phyloP scores from a whole-genome alignment of 176 grass and related monocot genomes.

The Tillandsia fasciculata region DNA sequence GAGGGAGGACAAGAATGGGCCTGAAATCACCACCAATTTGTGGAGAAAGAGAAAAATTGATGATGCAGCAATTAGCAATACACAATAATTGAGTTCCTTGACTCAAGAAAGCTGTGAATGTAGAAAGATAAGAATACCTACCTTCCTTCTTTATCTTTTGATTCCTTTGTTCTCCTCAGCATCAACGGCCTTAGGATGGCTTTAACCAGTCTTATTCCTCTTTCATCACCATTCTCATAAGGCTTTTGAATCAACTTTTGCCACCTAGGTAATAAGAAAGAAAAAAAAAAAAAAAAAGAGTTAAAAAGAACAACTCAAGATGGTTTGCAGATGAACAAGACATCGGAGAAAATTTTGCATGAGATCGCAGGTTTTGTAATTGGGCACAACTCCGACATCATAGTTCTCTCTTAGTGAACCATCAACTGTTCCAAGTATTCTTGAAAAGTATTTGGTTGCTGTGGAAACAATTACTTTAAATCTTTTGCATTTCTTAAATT shows the following conservation, averaged over 20 bases:
- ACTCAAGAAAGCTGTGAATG: background rate
- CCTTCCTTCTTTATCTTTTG: conserved; percentile 86
- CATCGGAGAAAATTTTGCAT: background rate
- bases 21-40: conserved; percentile 35
- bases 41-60: background rate
- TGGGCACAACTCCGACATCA: background rate
- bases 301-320: background rate
- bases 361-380: background rate
- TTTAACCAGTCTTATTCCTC: conserved; percentile 70
- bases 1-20: conserved; percentile 84
- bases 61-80: background rate
- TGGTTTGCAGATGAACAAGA: too few species aligned
- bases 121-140: conserved; percentile 19
- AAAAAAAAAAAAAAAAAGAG: conserved; percentile 1
- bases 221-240: conserved; percentile 76
- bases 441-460: background rate
- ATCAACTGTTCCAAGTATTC: too few species aligned
- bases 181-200: conserved; percentile 79
- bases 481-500: background rate
- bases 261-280: conserved; percentile 41
- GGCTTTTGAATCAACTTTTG: conserved; percentile 69
- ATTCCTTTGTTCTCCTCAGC: conserved; percentile 88
- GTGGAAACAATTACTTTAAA: background rate
- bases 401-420: background rate
- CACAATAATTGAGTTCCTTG: background rate